phyloP scores from a whole-genome alignment of 495 filamentous ascomycete species.

The Elasticomyces elasticus region DNA sequence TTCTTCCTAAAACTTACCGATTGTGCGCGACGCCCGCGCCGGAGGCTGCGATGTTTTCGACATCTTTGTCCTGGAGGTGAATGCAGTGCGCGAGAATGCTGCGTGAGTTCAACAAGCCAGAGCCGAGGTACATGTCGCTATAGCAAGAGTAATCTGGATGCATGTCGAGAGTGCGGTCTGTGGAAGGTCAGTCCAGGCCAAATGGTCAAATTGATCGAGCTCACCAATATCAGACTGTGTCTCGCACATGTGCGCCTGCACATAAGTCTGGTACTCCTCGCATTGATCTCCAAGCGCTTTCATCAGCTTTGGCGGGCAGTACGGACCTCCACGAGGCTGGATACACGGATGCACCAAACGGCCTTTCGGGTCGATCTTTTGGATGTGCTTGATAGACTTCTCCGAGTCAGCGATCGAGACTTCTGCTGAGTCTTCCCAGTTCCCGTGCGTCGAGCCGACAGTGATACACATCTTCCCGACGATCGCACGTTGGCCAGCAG shows the following conservation, averaged over 20 bases:
- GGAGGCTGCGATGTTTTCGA: constrained; percentile 5
- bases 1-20: no score
- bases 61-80: constrained; percentile 5
- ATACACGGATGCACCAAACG: constrained; percentile 1
- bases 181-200: no score
- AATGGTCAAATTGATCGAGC: no score
- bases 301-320: constrained; percentile 10
- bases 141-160: not conserved
- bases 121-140: constrained; percentile 9
- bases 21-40: constrained; percentile 9
- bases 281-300: constrained; percentile 2
- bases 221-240: constrained; percentile 8
- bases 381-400: constrained; percentile 2
- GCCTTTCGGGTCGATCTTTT: constrained; percentile 1
- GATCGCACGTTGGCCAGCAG: constrained; percentile 6
- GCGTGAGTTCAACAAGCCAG: not conserved
- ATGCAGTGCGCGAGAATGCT: constrained; percentile 12
- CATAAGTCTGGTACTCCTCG: not conserved
- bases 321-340: constrained; percentile 9
- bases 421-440: constrained; percentile 2
- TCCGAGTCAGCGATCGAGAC: constrained; percentile 2
- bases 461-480: constrained; percentile 10
- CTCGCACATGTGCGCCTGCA: constrained; percentile 14
- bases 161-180: constrained; percentile 8
- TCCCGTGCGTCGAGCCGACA: constrained; percentile 7